These are phyloP conservation scores for Chenopodium quinoa DNA, from an alignment of 148 eudicot species.

Conservation along the genomic window DNA sequence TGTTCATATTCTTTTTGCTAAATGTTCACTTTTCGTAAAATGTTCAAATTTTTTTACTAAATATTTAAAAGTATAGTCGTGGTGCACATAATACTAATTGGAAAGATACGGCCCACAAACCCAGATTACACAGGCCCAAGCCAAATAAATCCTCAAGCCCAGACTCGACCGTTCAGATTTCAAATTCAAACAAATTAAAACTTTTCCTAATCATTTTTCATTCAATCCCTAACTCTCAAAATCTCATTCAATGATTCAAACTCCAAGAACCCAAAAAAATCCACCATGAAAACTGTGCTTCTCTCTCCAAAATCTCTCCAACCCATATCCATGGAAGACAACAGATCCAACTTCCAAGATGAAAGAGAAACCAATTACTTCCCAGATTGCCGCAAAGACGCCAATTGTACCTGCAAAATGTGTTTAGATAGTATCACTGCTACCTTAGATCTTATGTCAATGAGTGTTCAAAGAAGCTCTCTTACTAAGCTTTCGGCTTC, in stretches of 20 bases:
- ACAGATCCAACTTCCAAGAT: background rate
- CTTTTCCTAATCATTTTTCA: background rate
- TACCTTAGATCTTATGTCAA: conserved; percentile 67
- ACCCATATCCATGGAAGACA: background rate
- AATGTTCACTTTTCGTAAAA: too few relatives aligned
- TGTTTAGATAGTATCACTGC: conserved; percentile 70
- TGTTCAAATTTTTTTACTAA: too few relatives aligned
- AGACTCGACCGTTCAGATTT: conserved; percentile 17
- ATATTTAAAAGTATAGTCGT: too few relatives aligned
- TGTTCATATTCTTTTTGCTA: too few relatives aligned
- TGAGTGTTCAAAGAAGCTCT: conserved; percentile 38
- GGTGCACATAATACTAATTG: too few relatives aligned
- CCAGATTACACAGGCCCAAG: background rate
- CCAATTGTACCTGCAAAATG: conserved; percentile 63
- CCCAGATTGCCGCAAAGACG: conserved; percentile 68
- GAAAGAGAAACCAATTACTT: conserved; percentile 42
- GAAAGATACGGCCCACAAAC: background rate
- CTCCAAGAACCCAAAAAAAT: background rate
- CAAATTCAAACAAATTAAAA: conserved; percentile 7
- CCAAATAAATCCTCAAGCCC: too few relatives aligned
- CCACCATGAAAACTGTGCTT: conserved; percentile 22
- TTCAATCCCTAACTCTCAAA: conserved; percentile 7
- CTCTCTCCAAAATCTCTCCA: conserved; percentile 16
- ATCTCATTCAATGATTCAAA: conserved; percentile 8
- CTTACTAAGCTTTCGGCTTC: conserved; percentile 41